A percentile compares a stretch with the other conserved stretches of the same genome.
Conservation (phyloP, 441 rosid species). For the Aquilaria agallochum region DNA sequence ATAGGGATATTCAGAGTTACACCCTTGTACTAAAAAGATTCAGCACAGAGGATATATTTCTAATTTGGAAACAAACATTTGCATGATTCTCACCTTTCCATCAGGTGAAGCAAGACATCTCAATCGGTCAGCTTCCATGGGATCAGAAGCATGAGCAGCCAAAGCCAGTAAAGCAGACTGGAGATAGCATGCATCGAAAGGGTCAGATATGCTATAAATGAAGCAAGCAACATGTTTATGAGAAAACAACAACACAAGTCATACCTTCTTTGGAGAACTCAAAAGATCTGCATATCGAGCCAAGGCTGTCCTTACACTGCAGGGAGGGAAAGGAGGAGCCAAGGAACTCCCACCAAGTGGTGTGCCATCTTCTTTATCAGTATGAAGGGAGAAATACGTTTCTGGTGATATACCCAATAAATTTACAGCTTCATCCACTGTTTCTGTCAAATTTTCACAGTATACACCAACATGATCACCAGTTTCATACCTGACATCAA, state of each 20-base stretch:
- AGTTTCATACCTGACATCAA: constrained; percentile 49
- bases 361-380: constrained; percentile 63
- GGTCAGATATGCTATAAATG: not conserved
- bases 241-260: not conserved
- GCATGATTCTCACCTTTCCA: constrained; percentile 42
- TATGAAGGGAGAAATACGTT: constrained; percentile 53
- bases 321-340: constrained; percentile 51
- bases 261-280: constrained; percentile 62
- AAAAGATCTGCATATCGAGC: constrained; percentile 49
- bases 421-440: constrained; percentile 51
- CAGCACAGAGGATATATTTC: not conserved
- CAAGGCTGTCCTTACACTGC: constrained; percentile 53
- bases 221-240: too few species aligned
- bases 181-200: constrained; percentile 14
- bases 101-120: constrained; percentile 59
- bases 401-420: constrained; percentile 53
- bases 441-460: constrained; percentile 54
- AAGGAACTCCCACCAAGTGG: constrained; percentile 50
- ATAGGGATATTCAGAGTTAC: constrained; percentile 1
- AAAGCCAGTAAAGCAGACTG: constrained; percentile 64
- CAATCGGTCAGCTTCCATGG: constrained; percentile 52
- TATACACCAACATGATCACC: constrained; percentile 71
- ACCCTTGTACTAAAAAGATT: constrained; percentile 9
- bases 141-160: constrained; percentile 63
- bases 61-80: not conserved